A percentile compares a stretch with the other conserved stretches of the same genome.
These are phyloP conservation scores for Phytophthora hibernalis DNA, from an alignment of 352 stramenopile genomes.

Conservation along the genomic window DNA sequence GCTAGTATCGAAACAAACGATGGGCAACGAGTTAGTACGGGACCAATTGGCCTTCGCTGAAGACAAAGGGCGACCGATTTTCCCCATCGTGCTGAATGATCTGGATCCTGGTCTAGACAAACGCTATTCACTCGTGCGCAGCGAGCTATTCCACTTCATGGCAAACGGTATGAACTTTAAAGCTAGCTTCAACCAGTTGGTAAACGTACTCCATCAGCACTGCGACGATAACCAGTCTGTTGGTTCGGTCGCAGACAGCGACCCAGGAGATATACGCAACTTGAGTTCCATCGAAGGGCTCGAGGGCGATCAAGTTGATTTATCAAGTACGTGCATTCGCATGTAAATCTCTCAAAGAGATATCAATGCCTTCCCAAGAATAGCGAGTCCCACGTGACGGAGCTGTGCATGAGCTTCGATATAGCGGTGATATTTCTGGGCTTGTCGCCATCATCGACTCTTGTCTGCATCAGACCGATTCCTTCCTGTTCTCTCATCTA, in stretches of 20 bases:
- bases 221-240: background rate
- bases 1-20: conserved; percentile 66
- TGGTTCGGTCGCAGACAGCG: conserved; percentile 8
- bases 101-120: conserved; percentile 70
- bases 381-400: background rate
- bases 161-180: conserved; percentile 54
- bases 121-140: conserved; percentile 72
- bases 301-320: conserved; percentile 10
- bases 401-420: conserved; percentile 1
- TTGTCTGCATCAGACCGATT: conserved; percentile 11
- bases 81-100: conserved; percentile 77
- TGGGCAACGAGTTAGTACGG: conserved; percentile 66
- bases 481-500: background rate
- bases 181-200: conserved; percentile 45
- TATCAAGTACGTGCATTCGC: conserved; percentile 10
- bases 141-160: conserved; percentile 80
- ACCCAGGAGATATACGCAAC: conserved; percentile 16
- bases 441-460: conserved; percentile 11
- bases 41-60: conserved; percentile 82
- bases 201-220: background rate
- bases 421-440: conserved; percentile 30
- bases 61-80: conserved; percentile 78
- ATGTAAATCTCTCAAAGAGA: conserved; percentile 7
- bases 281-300: conserved; percentile 26
- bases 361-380: conserved; percentile 2